These are phyloP conservation scores for Dalbergia cochinchinensis DNA, from an alignment of 306 rosid species.

Conservation along the genomic window DNA sequence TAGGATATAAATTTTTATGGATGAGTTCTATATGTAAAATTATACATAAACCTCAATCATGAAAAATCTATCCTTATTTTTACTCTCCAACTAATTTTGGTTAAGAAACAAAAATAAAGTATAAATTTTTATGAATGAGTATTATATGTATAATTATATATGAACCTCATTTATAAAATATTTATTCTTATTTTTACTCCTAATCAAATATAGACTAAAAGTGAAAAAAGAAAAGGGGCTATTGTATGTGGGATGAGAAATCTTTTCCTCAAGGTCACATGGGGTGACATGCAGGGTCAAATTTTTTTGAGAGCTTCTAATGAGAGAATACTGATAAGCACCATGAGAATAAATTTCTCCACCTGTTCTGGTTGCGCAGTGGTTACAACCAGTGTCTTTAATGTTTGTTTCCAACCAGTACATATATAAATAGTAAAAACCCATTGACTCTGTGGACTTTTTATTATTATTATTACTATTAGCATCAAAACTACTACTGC, in stretches of 20 bases:
- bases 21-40: no score
- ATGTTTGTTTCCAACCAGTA: not conserved
- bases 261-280: slow-evolving; percentile 34
- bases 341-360: slow-evolving; percentile 35
- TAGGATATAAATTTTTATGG: no score
- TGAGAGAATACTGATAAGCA: slow-evolving; percentile 34
- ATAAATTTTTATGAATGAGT: no score
- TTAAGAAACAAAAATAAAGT: no score
- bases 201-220: no score
- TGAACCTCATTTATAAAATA: no score
- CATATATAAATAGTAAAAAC: slow-evolving; percentile 9
- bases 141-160: no score
- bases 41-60: no score
- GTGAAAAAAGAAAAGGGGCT: not conserved
- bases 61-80: no score
- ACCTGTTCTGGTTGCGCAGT: slow-evolving; percentile 24
- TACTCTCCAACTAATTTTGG: no score
- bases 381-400: slow-evolving; percentile 25
- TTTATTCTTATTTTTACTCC: no score
- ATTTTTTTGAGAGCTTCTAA: slow-evolving; percentile 3
- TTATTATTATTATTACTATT: not conserved
- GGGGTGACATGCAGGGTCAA: slow-evolving; percentile 34
- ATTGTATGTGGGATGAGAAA: not conserved
- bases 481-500: not conserved
- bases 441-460: not conserved